phyloP scores from a whole-genome alignment of 169 alveolate genomes.

The Prorocentrum cordatum region DNA sequence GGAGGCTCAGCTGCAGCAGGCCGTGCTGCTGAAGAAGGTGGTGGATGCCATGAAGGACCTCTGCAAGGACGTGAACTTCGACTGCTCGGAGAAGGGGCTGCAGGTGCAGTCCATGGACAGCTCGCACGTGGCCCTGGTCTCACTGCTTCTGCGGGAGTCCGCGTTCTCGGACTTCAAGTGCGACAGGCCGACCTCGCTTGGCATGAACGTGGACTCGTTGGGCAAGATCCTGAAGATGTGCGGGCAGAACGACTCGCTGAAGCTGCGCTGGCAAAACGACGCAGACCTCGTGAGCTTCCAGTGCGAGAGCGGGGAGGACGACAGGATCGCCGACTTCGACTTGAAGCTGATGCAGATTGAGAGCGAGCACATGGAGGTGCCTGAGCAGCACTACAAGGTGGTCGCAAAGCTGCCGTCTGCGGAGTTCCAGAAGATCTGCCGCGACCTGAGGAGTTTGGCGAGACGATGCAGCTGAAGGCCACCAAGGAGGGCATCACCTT shows the following conservation, averaged over 20 bases:
- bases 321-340: slow-evolving; percentile 34
- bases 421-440: slow-evolving; percentile 33
- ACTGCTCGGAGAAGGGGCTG: slow-evolving; percentile 62
- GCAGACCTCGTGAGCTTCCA: slow-evolving; percentile 5
- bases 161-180: slow-evolving; percentile 29
- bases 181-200: not conserved
- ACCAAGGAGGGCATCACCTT: slow-evolving; percentile 30
- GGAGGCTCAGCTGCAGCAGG: slow-evolving; percentile 44
- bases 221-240: slow-evolving; percentile 10
- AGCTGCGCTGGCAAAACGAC: not conserved
- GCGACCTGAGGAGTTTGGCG: slow-evolving; percentile 44
- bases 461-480: slow-evolving; percentile 15
- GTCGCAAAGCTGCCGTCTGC: slow-evolving; percentile 3
- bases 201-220: slow-evolving; percentile 35
- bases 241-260: not conserved
- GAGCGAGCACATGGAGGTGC: slow-evolving; percentile 55
- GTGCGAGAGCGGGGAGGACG: slow-evolving; percentile 32
- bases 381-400: slow-evolving; percentile 58
- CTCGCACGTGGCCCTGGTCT: slow-evolving; percentile 41
- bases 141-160: slow-evolving; percentile 9
- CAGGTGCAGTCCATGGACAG: slow-evolving; percentile 50
- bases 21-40: slow-evolving; percentile 43
- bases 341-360: slow-evolving; percentile 30
- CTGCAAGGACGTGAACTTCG: slow-evolving; percentile 33
- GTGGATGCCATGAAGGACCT: slow-evolving; percentile 62